Conservation (phyloP, 2,329 filamentous ascomycete genomes). For the Colletotrichum sp. region DNA sequence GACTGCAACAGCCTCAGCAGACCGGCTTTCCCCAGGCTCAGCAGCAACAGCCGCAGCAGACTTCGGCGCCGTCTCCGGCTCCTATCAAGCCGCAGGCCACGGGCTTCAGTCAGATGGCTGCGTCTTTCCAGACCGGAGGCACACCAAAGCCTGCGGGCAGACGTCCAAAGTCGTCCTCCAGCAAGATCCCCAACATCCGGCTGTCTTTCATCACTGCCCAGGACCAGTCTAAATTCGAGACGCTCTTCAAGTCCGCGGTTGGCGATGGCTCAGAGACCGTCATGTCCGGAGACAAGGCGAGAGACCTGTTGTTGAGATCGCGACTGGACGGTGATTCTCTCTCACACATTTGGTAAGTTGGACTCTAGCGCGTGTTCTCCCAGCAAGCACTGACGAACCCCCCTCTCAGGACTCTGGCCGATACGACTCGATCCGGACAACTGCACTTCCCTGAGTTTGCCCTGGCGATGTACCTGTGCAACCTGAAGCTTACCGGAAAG, state of each 20-base stretch:
- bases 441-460: conserved; percentile 98
- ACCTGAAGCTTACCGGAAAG: conserved; percentile 88
- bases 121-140: conserved; percentile 64
- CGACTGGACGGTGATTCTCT: conserved; percentile 86
- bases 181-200: conserved; percentile 91
- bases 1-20: conserved; percentile 43
- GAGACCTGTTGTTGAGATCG: conserved; percentile 86
- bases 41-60: conserved; percentile 42
- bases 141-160: conserved; percentile 49
- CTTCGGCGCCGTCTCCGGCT: conserved; percentile 54
- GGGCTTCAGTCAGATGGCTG: conserved; percentile 70
- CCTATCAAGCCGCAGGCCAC: conserved; percentile 70
- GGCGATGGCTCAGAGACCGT: conserved; percentile 78
- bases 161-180: conserved; percentile 54
- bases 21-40: conserved; percentile 42
- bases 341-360: conserved; percentile 84
- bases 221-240: conserved; percentile 97
- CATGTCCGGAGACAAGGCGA: conserved; percentile 90
- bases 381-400: conserved; percentile 45
- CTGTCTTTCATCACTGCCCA: conserved; percentile 94
- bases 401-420: conserved; percentile 76
- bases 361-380: conserved; percentile 45
- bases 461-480: conserved; percentile 97
- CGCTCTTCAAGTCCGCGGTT: conserved; percentile 93
- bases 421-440: conserved; percentile 95